Conservation (phyloP, 2,329 filamentous ascomycete genomes). For the Alternaria sp. region DNA sequence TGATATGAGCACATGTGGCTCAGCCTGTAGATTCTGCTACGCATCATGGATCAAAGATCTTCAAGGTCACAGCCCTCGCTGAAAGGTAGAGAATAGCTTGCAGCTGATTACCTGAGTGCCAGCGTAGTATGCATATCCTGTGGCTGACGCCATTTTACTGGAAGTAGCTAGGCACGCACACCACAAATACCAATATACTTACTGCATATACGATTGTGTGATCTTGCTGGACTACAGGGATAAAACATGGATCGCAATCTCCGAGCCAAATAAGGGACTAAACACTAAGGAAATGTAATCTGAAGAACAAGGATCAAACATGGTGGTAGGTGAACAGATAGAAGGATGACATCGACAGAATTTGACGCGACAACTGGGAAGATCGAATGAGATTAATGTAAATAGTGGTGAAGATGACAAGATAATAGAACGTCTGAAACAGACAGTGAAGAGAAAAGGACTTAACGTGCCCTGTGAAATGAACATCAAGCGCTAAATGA, state of each 20-base stretch:
- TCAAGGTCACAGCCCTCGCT: background rate
- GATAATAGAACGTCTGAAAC: background rate
- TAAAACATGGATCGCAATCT: background rate
- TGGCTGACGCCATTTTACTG: background rate
- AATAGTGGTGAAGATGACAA: slow-evolving; percentile 7
- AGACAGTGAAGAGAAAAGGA: slow-evolving; percentile 1
- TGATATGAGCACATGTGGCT: background rate
- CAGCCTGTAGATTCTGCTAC: background rate
- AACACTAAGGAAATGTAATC: background rate
- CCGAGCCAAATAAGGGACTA: background rate
- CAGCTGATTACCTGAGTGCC: background rate
- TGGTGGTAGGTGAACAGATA: background rate
- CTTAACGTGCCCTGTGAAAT: background rate
- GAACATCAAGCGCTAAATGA: background rate
- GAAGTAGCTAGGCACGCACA: background rate
- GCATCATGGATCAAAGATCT: background rate
- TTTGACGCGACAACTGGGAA: background rate
- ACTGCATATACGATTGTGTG: background rate
- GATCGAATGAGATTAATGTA: slow-evolving; percentile 16
- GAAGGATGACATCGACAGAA: background rate
- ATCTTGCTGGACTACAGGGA: background rate
- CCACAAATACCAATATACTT: background rate
- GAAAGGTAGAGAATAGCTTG: background rate
- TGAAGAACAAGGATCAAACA: background rate
- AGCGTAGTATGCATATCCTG: background rate